Conservation (phyloP, 495 filamentous ascomycete genomes). For the Penicillium atrosanguineum region DNA sequence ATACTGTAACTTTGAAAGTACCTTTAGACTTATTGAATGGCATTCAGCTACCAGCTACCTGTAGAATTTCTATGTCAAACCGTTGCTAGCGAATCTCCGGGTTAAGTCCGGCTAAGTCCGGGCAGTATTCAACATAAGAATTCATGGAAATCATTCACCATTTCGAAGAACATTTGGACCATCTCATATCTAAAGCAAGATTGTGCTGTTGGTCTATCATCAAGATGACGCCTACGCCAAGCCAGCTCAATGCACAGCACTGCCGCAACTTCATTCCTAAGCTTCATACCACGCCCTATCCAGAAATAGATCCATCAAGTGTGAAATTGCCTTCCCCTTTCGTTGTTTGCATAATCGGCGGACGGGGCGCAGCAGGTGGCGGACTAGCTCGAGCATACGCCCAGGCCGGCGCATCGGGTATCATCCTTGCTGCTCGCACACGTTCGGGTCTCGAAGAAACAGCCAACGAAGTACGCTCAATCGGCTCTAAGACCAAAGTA, state of each 20-base stretch:
- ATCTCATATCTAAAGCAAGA: too few relatives aligned
- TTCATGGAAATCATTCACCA: background rate
- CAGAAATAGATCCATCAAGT: conserved; percentile 35
- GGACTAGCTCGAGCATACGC: conserved; percentile 42
- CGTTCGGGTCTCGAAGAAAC: conserved; percentile 24
- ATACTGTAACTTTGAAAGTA: too few relatives aligned
- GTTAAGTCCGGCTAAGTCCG: background rate
- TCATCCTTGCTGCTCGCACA: conserved; percentile 42
- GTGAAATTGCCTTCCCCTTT: conserved; percentile 32
- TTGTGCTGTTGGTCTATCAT: background rate
- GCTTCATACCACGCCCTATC: conserved; percentile 43
- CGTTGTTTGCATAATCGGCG: conserved; percentile 46
- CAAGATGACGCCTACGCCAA: conserved; percentile 7
- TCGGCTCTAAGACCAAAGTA: conserved; percentile 29
- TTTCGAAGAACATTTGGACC: too few relatives aligned
- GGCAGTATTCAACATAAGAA: background rate
- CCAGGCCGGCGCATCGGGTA: conserved; percentile 32
- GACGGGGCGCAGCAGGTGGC: conserved; percentile 43
- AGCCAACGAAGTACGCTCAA: conserved; percentile 25
- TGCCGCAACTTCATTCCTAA: conserved; percentile 19
- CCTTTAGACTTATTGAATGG: too few relatives aligned
- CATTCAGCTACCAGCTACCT: too few relatives aligned
- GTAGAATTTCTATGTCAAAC: too few relatives aligned
- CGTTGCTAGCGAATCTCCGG: background rate
- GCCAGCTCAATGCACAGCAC: conserved; percentile 12